Evolutionary conservation across 163 green algal species (phyloP).

Genomic region (Prototheca wickerhamii): DNA sequence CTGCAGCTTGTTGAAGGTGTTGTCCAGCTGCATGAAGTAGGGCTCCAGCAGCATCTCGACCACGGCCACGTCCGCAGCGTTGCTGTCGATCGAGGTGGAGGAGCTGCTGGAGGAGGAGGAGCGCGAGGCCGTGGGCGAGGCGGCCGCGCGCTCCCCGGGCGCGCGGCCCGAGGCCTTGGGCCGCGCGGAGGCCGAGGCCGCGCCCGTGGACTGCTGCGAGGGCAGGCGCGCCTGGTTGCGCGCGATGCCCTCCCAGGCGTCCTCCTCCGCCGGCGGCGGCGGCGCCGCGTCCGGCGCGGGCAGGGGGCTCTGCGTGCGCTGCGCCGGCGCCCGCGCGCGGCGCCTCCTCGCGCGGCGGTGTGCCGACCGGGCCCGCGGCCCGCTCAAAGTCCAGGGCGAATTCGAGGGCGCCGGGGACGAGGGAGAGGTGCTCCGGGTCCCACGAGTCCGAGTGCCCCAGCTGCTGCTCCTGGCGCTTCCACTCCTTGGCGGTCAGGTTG

Average conservation of each 20-base stretch:
- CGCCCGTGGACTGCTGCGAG: too few species aligned
- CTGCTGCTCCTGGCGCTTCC: not conserved
- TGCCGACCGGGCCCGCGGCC: too few species aligned
- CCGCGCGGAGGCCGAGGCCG: conserved; percentile 1
- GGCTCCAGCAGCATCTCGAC: conserved; percentile 78
- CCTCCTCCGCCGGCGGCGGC: too few species aligned
- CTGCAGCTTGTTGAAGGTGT: conserved; percentile 75
- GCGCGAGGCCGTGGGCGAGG: not conserved
- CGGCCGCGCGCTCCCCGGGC: not conserved
- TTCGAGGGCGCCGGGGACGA: not conserved
- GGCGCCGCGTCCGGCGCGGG: too few species aligned
- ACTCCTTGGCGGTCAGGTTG: conserved; percentile 57
- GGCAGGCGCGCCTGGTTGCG: too few species aligned
- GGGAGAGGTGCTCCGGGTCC: conserved; percentile 2
- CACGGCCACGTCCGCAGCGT: conserved; percentile 24
- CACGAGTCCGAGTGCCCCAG: not conserved
- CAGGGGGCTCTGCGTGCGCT: too few species aligned
- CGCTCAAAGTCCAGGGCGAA: too few species aligned
- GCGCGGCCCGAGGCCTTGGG: not conserved
- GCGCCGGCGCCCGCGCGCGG: too few species aligned
- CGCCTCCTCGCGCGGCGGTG: too few species aligned
- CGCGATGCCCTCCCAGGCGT: too few species aligned
- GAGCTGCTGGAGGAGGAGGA: not conserved
- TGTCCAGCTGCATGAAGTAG: conserved; percentile 81
- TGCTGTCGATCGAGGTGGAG: conserved; percentile 4